A percentile compares a stretch with the other conserved stretches of the same genome.
These are phyloP conservation scores for Colletotrichum sp. DNA, from an alignment of 2,329 filamentous ascomycete genomes.

Conservation along the genomic window DNA sequence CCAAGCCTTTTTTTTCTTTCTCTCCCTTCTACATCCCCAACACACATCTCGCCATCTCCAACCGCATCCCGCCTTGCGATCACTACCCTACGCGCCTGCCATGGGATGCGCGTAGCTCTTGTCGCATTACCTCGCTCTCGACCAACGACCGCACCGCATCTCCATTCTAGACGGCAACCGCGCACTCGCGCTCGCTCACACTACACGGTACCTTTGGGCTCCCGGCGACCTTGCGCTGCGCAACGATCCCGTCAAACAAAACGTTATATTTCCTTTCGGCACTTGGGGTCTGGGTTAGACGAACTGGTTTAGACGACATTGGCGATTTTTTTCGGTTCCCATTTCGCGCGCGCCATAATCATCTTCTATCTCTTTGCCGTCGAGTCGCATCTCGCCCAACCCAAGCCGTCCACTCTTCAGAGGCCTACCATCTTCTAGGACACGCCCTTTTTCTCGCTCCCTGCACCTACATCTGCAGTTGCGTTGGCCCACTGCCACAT, in stretches of 20 bases:
- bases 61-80: constrained; percentile 11
- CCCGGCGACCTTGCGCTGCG: constrained; percentile 6
- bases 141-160: constrained; percentile 18
- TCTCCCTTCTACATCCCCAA: neutral
- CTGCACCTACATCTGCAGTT: neutral
- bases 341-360: constrained; percentile 19
- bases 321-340: constrained; percentile 17
- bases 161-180: constrained; percentile 3
- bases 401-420: neutral
- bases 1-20: neutral
- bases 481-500: neutral
- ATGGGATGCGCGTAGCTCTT: constrained; percentile 39
- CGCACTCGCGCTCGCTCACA: constrained; percentile 1
- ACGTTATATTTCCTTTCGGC: constrained; percentile 31
- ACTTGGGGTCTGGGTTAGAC: constrained; percentile 38
- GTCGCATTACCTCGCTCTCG: constrained; percentile 23
- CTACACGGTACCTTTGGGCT: neutral
- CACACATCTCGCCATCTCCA: neutral
- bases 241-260: constrained; percentile 7
- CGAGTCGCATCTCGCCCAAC: neutral
- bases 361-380: neutral
- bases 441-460: neutral
- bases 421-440: neutral
- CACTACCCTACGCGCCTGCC: constrained; percentile 25
- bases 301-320: constrained; percentile 41